phyloP scores from a whole-genome alignment of 306 rosid genomes.

The Nissolia schottii region DNA sequence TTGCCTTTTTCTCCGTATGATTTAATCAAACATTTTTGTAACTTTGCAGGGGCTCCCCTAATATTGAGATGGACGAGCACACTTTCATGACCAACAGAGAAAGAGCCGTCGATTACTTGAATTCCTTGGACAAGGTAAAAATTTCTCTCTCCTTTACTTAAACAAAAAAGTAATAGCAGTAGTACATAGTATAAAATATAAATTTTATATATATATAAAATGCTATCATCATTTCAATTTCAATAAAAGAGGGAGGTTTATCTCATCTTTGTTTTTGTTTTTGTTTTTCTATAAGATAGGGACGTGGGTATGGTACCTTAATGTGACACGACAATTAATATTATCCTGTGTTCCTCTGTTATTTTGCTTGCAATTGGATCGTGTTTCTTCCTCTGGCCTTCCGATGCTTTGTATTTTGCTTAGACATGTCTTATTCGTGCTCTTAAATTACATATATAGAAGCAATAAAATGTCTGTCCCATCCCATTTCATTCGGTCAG shows the following conservation, averaged over 20 bases:
- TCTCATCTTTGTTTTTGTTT: conserved; percentile 7
- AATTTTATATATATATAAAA: no score
- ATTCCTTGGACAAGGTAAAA: conserved; percentile 80
- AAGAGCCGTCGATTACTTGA: conserved; percentile 90
- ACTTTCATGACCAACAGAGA: conserved; percentile 86
- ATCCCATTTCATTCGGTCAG: background rate
- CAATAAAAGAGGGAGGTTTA: background rate
- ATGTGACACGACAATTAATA: conserved; percentile 8
- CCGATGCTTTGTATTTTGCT: background rate
- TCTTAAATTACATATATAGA: background rate
- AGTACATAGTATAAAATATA: background rate
- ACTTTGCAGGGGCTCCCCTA: conserved; percentile 73
- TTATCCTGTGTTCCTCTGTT: background rate
- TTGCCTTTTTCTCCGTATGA: background rate
- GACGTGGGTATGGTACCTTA: conserved; percentile 20
- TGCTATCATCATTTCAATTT: background rate
- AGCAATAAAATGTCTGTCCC: background rate
- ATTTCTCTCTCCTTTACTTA: background rate
- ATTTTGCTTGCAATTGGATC: background rate
- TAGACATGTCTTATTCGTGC: background rate
- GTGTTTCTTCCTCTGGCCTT: background rate
- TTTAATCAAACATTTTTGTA: background rate
- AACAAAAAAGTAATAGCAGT: background rate
- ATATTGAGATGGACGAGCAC: conserved; percentile 93
- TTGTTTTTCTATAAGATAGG: conserved; percentile 26